Evolutionary conservation across 2,329 filamentous ascomycete species (phyloP).

Genomic region (Pseudogymnoascus destructans): DNA sequence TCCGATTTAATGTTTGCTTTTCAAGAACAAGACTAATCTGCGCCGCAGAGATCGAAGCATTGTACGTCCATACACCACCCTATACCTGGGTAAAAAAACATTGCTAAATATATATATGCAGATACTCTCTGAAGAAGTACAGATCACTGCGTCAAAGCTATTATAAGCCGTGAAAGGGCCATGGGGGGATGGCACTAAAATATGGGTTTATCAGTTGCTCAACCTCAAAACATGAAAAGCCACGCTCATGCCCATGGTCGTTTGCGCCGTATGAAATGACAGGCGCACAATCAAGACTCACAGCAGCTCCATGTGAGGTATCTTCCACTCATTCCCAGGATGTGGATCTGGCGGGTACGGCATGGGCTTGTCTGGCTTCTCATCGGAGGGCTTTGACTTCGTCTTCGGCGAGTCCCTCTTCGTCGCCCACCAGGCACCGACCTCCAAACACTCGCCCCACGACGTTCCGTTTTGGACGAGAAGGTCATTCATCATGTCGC

Average conservation of each 20-base stretch:
- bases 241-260: background rate
- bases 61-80: conserved; percentile 37
- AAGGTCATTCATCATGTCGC: conserved; percentile 74
- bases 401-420: conserved; percentile 35
- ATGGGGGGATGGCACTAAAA: conserved; percentile 1
- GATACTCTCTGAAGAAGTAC: conserved; percentile 88
- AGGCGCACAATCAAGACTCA: background rate
- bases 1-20: background rate
- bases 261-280: conserved; percentile 3
- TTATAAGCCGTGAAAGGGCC: background rate
- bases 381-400: background rate
- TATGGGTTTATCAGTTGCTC: conserved; percentile 2
- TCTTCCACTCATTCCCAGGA: conserved; percentile 9
- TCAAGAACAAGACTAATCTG: background rate
- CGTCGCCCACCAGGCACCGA: conserved; percentile 80
- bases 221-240: background rate
- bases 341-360: conserved; percentile 6
- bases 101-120: conserved; percentile 28
- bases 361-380: conserved; percentile 1
- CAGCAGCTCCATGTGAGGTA: conserved; percentile 2
- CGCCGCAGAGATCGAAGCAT: conserved; percentile 68
- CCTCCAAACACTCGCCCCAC: conserved; percentile 74
- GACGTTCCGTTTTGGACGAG: conserved; percentile 65
- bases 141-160: conserved; percentile 48
- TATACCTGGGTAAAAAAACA: background rate